phyloP scores from a whole-genome alignment of 2,329 filamentous ascomycete genomes.

The Periconia sp. region DNA sequence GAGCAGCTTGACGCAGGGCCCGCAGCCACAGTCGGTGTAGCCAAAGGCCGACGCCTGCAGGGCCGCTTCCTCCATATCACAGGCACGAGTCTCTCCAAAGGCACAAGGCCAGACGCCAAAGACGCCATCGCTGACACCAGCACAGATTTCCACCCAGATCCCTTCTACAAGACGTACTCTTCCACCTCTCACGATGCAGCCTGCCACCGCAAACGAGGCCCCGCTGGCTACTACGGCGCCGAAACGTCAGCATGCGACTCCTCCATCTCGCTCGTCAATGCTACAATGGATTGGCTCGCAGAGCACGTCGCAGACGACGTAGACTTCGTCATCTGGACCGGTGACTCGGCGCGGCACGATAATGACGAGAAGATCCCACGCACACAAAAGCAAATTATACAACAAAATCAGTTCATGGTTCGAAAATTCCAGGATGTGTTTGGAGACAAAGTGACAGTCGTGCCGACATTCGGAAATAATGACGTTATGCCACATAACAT shows the following conservation, averaged over 20 bases:
- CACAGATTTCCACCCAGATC: slow-evolving; percentile 89
- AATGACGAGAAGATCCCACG: slow-evolving; percentile 83
- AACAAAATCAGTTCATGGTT: slow-evolving; percentile 77
- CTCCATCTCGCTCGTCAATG: slow-evolving; percentile 79
- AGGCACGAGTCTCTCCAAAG: slow-evolving; percentile 58
- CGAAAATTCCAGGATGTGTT: slow-evolving; percentile 80
- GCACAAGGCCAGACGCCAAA: neutral
- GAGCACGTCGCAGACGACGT: slow-evolving; percentile 77
- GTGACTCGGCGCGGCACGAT: slow-evolving; percentile 88
- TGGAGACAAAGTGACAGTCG: slow-evolving; percentile 72
- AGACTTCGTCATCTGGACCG: slow-evolving; percentile 93
- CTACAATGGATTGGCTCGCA: slow-evolving; percentile 88
- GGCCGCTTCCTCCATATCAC: slow-evolving; percentile 89
- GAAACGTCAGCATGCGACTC: slow-evolving; percentile 90
- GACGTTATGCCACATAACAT: slow-evolving; percentile 98
- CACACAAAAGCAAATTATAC: slow-evolving; percentile 74
- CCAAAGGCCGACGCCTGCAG: slow-evolving; percentile 37
- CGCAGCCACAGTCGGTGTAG: slow-evolving; percentile 11
- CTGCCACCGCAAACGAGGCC: slow-evolving; percentile 80
- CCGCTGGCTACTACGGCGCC: slow-evolving; percentile 81
- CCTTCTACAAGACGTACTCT: slow-evolving; percentile 80
- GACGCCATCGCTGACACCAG: slow-evolving; percentile 9
- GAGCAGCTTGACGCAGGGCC: slow-evolving; percentile 16
- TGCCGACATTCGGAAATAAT: slow-evolving; percentile 95
- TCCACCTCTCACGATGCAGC: slow-evolving; percentile 71